A percentile compares a stretch with the other conserved stretches of the same genome.
Conservation (phyloP, 768 basidiomycete genomes). For the Favolaschia claudopus region DNA sequence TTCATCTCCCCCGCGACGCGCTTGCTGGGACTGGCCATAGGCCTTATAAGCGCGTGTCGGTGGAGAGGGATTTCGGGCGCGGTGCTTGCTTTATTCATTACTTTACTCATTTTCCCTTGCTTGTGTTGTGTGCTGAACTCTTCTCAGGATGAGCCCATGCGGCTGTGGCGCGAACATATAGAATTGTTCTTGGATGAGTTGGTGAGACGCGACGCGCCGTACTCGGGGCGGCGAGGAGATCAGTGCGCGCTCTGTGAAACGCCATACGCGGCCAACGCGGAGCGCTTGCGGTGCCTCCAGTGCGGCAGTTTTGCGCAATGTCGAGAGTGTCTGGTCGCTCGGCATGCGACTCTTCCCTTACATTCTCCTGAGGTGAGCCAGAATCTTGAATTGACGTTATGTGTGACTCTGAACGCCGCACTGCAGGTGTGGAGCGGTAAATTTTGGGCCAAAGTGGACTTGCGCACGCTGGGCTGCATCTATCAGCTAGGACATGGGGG, state of each 20-base stretch:
- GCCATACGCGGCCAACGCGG: no score
- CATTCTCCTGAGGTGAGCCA: neutral
- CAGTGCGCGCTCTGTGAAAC: neutral
- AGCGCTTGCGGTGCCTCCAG: neutral
- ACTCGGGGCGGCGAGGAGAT: neutral
- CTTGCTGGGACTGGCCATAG: no score
- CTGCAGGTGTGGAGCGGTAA: conserved; percentile 4
- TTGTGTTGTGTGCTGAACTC: no score
- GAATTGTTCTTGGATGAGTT: conserved; percentile 2
- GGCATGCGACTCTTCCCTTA: neutral
- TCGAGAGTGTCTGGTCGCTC: neutral
- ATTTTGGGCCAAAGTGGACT: neutral
- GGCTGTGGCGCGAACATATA: neutral
- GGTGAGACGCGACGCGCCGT: conserved; percentile 8
- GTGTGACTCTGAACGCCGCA: neutral
- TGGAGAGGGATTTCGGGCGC: no score
- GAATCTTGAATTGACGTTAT: neutral
- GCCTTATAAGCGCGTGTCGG: no score
- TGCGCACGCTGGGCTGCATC: neutral
- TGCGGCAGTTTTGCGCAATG: conserved; percentile 8
- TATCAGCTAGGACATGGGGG: conserved; percentile 8
- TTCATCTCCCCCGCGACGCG: no score
- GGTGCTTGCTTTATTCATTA: no score
- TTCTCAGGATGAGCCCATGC: conserved; percentile 8
- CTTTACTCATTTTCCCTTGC: no score